Percentiles rank a stretch among this genome's conserved stretches.
phyloP scores from a whole-genome alignment of 2,329 filamentous ascomycete species.

The Xylariaceae sp. region DNA sequence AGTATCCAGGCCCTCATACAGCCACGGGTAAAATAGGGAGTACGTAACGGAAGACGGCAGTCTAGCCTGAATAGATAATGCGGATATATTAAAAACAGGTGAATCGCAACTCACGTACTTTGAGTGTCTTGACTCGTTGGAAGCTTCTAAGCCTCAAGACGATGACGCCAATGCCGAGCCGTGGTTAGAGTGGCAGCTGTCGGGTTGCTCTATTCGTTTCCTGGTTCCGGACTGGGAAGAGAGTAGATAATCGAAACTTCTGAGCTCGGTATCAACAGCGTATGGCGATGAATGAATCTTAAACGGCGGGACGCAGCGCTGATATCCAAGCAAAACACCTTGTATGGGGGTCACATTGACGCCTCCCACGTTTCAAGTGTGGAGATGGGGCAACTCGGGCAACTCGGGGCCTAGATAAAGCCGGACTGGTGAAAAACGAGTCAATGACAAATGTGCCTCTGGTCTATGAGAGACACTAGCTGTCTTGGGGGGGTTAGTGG shows the following conservation, averaged over 20 bases:
- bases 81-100: constrained; percentile 26
- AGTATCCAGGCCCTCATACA: constrained; percentile 18
- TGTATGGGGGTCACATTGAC: constrained; percentile 22
- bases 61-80: constrained; percentile 24
- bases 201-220: constrained; percentile 3
- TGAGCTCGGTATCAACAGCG: constrained; percentile 11
- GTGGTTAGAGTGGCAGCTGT: not conserved
- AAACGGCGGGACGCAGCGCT: constrained; percentile 17
- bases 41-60: constrained; percentile 24
- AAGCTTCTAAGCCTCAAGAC: constrained; percentile 15
- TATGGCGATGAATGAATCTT: constrained; percentile 21
- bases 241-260: constrained; percentile 5
- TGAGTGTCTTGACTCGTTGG: constrained; percentile 37
- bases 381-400: constrained; percentile 24
- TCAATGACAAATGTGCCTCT: not conserved
- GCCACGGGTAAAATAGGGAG: constrained; percentile 22
- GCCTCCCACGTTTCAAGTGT: constrained; percentile 38
- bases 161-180: not conserved
- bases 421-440: constrained; percentile 8
- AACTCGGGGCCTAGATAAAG: constrained; percentile 14
- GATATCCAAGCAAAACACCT: constrained; percentile 22
- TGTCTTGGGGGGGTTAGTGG: constrained; percentile 29
- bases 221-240: not conserved
- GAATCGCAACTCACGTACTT: constrained; percentile 35
- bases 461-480: constrained; percentile 16